These are phyloP conservation scores for Monilinia aucupariae DNA, from an alignment of 2,329 filamentous ascomycete genomes.

Conservation along the genomic window DNA sequence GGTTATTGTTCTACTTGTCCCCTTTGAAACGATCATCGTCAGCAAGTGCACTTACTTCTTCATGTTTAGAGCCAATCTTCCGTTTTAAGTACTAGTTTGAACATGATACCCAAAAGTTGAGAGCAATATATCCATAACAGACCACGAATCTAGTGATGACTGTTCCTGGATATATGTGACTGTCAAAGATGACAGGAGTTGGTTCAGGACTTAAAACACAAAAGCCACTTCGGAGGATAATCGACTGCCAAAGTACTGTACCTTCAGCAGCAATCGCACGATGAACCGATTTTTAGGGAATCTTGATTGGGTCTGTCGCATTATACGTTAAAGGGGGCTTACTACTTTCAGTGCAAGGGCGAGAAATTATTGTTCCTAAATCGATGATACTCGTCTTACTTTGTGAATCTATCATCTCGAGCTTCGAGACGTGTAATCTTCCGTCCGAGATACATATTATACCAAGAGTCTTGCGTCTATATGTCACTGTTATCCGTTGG, in stretches of 20 bases:
- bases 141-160: constrained; percentile 16
- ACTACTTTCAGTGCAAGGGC: not conserved
- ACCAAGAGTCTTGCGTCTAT: not conserved
- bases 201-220: not conserved
- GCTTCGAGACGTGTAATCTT: not conserved
- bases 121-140: constrained; percentile 1
- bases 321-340: not conserved
- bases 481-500: not conserved
- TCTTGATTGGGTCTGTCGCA: not conserved
- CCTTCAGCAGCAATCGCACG: constrained; percentile 8
- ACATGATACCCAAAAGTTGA: not conserved
- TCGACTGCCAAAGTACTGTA: constrained; percentile 12
- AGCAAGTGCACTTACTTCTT: constrained; percentile 5
- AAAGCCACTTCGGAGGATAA: constrained; percentile 20
- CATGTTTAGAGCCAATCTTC: not conserved
- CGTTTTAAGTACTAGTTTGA: not conserved
- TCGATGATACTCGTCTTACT: not conserved
- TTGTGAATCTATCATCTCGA: not conserved
- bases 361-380: not conserved
- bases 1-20: not conserved
- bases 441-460: not conserved
- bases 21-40: not conserved
- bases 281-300: not conserved
- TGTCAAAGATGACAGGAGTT: constrained; percentile 15
- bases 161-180: constrained; percentile 14